Percentiles rank a stretch among this genome's conserved stretches.
phyloP scores from a whole-genome alignment of 1,139 yeast species.

The Blastobotrys petasosporus region DNA sequence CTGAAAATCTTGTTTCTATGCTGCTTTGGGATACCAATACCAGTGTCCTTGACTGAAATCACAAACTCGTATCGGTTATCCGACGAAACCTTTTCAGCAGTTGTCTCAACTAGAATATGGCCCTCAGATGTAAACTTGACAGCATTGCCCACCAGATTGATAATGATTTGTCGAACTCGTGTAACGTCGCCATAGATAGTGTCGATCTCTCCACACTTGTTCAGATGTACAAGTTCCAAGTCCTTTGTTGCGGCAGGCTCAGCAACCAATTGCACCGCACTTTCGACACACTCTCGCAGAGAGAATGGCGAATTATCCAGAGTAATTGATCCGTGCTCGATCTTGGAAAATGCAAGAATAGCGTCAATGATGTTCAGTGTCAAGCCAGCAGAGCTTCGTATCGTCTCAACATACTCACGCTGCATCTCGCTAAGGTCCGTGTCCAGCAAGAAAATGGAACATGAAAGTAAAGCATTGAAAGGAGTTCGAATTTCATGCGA shows the following conservation, averaged over 20 bases:
- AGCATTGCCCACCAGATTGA: constrained; percentile 53
- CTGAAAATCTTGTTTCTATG: constrained; percentile 48
- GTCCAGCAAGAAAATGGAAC: constrained; percentile 49
- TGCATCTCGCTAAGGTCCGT: constrained; percentile 45
- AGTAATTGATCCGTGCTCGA: constrained; percentile 50
- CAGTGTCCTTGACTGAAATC: constrained; percentile 48
- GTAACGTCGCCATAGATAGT: constrained; percentile 48
- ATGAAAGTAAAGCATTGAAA: constrained; percentile 50
- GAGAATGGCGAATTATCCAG: constrained; percentile 47
- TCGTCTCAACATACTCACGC: constrained; percentile 50
- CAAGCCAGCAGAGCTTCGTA: constrained; percentile 47
- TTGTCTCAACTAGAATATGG: constrained; percentile 40
- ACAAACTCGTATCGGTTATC: constrained; percentile 41
- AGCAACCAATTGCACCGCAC: constrained; percentile 48
- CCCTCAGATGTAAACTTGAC: constrained; percentile 51
- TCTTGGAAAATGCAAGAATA: constrained; percentile 50
- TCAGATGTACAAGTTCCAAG: constrained; percentile 45
- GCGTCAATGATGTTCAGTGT: constrained; percentile 54
- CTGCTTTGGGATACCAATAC: constrained; percentile 54
- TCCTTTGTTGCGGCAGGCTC: constrained; percentile 47
- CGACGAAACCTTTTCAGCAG: constrained; percentile 33
- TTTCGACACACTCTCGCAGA: constrained; percentile 46
- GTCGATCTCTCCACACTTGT: constrained; percentile 41
- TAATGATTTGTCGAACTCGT: constrained; percentile 48
- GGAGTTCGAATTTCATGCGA: constrained; percentile 52